Evolutionary conservation across 345 rosid species (phyloP).

Genomic region (Bruguiera sexangula): DNA sequence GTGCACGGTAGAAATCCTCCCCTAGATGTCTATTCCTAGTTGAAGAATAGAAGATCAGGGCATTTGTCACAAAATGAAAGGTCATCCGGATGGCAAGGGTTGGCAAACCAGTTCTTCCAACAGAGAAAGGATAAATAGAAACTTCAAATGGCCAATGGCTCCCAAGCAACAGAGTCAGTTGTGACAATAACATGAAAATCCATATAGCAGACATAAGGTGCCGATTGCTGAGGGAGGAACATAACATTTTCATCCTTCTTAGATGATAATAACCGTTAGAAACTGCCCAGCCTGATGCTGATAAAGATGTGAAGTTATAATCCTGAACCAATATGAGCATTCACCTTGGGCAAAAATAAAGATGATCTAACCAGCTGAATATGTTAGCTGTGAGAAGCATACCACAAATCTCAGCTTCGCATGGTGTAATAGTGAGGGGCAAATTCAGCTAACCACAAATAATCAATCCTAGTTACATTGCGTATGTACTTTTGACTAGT

Average conservation of each 20-base stretch:
- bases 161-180: neutral
- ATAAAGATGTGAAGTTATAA: neutral
- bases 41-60: neutral
- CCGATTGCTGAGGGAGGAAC: neutral
- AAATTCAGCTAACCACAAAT: constrained; percentile 76
- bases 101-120: neutral
- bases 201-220: neutral
- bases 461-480: constrained; percentile 67
- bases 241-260: neutral
- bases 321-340: neutral
- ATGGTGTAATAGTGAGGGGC: constrained; percentile 78
- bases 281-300: neutral
- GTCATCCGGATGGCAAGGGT: neutral
- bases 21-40: neutral
- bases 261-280: neutral
- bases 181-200: neutral
- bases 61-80: neutral
- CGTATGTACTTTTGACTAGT: constrained; percentile 78
- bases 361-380: neutral
- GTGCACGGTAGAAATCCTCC: neutral
- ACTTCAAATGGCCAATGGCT: neutral
- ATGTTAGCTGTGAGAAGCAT: constrained; percentile 4
- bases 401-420: constrained; percentile 36
- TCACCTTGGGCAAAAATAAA: neutral
- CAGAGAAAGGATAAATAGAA: neutral